Conservation (phyloP, 2,329 filamentous ascomycete genomes). For the Neopestalotiopsis clavispora region DNA sequence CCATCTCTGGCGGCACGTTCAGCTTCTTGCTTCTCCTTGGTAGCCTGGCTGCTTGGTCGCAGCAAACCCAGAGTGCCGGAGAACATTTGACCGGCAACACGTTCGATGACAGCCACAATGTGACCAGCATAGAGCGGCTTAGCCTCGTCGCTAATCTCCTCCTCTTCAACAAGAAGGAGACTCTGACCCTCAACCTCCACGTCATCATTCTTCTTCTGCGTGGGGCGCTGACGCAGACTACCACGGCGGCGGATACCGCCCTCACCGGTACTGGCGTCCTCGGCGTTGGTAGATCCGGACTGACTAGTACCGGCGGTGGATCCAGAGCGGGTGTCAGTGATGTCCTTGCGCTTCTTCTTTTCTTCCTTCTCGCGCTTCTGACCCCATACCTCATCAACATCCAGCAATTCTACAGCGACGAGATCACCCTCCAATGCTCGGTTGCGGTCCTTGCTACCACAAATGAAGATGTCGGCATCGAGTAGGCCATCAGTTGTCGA, state of each 20-base stretch:
- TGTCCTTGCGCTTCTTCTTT: conserved; percentile 99
- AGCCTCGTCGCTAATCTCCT: conserved; percentile 97
- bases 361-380: conserved; percentile 99
- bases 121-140: conserved; percentile 98
- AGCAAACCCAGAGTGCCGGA: conserved; percentile 93
- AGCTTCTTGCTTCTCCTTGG: conserved; percentile 98
- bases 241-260: conserved; percentile 90
- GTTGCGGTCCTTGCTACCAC: conserved; percentile 98
- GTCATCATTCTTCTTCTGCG: conserved; percentile 99
- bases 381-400: conserved; percentile 97
- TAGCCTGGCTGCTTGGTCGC: conserved; percentile 95
- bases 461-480: conserved; percentile 99
- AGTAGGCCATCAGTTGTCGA: conserved; percentile 85
- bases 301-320: conserved; percentile 76
- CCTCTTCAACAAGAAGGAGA: conserved; percentile 93
- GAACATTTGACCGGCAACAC: conserved; percentile 98
- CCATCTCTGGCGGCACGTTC: conserved; percentile 92
- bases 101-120: conserved; percentile 95
- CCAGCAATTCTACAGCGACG: conserved; percentile 92
- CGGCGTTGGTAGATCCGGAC: conserved; percentile 64
- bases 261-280: conserved; percentile 66
- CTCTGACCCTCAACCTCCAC: conserved; percentile 99
- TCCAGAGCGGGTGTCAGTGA: conserved; percentile 84
- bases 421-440: conserved; percentile 94
- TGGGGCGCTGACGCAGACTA: conserved; percentile 93